A percentile compares a stretch with the other conserved stretches of the same genome.
phyloP scores from a whole-genome alignment of 345 rosid species.

The Eutrema japonicum region DNA sequence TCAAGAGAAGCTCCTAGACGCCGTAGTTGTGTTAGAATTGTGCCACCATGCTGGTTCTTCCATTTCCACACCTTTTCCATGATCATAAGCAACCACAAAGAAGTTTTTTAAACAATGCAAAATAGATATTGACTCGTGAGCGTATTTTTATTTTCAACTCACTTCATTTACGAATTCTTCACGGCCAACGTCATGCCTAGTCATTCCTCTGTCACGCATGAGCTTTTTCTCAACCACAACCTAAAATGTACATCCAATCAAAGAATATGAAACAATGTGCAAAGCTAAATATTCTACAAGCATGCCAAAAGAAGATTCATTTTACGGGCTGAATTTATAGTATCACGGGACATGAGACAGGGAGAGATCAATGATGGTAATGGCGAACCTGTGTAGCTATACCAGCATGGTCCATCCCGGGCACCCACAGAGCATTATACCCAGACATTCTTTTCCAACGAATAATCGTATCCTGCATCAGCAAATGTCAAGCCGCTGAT shows the following conservation, averaged over 20 bases:
- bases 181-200: slow-evolving; percentile 94
- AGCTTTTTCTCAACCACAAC: slow-evolving; percentile 93
- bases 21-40: slow-evolving; percentile 70
- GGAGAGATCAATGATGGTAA: slow-evolving; percentile 2
- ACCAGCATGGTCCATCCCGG: slow-evolving; percentile 97
- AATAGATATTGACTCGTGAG: slow-evolving; percentile 9
- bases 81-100: slow-evolving; percentile 24
- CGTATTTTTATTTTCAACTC: slow-evolving; percentile 36
- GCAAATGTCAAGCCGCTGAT: slow-evolving; percentile 12
- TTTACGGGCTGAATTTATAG: slow-evolving; percentile 4
- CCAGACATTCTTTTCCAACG: slow-evolving; percentile 99
- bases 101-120: not conserved
- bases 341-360: slow-evolving; percentile 5
- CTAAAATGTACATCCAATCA: slow-evolving; percentile 46
- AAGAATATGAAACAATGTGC: slow-evolving; percentile 20
- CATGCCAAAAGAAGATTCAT: slow-evolving; percentile 4
- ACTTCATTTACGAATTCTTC: slow-evolving; percentile 83
- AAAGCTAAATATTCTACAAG: slow-evolving; percentile 3
- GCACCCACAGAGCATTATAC: slow-evolving; percentile 91
- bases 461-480: slow-evolving; percentile 77
- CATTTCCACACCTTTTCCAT: slow-evolving; percentile 86
- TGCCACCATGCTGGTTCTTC: slow-evolving; percentile 79
- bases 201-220: slow-evolving; percentile 75
- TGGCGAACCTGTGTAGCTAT: slow-evolving; percentile 90
- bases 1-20: slow-evolving; percentile 94